These are phyloP conservation scores for Mycena olivaceomarginata DNA, from an alignment of 768 basidiomycete genomes.

Conservation along the genomic window DNA sequence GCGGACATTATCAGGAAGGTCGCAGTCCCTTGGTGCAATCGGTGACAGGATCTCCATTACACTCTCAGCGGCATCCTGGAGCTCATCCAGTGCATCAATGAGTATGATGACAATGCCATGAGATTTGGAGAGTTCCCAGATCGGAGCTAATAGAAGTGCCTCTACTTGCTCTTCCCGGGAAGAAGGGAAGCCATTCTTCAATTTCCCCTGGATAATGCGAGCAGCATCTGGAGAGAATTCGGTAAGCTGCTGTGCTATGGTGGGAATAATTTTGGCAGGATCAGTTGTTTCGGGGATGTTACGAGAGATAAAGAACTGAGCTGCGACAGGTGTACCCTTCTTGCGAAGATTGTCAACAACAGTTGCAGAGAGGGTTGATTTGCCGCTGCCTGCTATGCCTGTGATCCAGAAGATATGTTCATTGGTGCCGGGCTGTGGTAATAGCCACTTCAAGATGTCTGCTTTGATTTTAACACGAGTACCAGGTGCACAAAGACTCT, in stretches of 20 bases:
- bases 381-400: too few species aligned
- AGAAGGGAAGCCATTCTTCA: neutral
- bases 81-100: conserved; percentile 24
- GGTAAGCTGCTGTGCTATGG: conserved; percentile 20
- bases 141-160: neutral
- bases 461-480: too few species aligned
- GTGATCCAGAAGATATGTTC: too few species aligned
- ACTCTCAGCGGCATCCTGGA: neutral
- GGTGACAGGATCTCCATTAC: neutral
- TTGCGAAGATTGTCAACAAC: too few species aligned
- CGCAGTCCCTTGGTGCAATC: conserved; percentile 9
- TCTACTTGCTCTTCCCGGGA: conserved; percentile 10
- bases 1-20: neutral
- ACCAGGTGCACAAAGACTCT: too few species aligned
- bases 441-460: too few species aligned
- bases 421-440: too few species aligned
- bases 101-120: neutral
- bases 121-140: conserved; percentile 12
- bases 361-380: too few species aligned
- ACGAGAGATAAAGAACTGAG: too few species aligned
- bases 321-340: too few species aligned
- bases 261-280: conserved; percentile 2
- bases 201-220: neutral
- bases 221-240: conserved; percentile 16
- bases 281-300: too few species aligned